Evolutionary conservation across 2,329 filamentous ascomycete genomes (phyloP), one percentile per base, ranked within the genome.

Genomic region (Trichocomaceae sp.): DNA sequence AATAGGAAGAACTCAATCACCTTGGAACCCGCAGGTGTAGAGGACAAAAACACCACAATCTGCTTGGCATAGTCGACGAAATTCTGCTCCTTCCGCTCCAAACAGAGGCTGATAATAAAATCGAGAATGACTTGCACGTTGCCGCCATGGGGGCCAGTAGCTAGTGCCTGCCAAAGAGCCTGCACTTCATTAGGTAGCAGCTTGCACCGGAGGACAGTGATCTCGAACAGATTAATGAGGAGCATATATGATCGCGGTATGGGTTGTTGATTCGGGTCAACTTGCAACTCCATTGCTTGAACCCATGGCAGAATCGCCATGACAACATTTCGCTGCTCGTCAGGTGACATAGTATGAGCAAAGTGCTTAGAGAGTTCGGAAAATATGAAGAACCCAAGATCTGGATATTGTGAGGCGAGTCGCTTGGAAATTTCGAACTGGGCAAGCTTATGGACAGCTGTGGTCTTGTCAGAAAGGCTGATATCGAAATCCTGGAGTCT

Each of bases 1-100:
- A 95, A 80, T 26, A 97, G 76, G 53, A 99, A 79, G 62, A 96
- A 96, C 60, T 99, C 93, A 10, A 99, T 86, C 2, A 99, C 91
- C 65, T 95, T 95, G 47, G 88, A 86, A 0, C 91, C 91, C 1
- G 91, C 84, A 67, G 72, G 87, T 65, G 81, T 96, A 60, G 89
- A 93, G 0, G 93, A 95, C 5, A 99, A 72, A 68, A 96, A 97
- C 0, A 99, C 95, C 15, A 97, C 90, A 51, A 99, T 93, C 70
- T 99, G 93, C 74, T 97, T 99, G 5, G 92, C 92, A 66, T 95
- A 96, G 63, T 96, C 90, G 54, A 99, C 92, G 69, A 96, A 99
- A 63, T 96, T 97, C 65, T 99, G 93, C 69, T 99, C 95, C 48
- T 92, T 85, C 31, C 92, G 85, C 64, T 99, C 93, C 10, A 99